Evolutionary conservation across 129 eudicot genomes (phyloP).

Genomic region (Tagetes patula): DNA sequence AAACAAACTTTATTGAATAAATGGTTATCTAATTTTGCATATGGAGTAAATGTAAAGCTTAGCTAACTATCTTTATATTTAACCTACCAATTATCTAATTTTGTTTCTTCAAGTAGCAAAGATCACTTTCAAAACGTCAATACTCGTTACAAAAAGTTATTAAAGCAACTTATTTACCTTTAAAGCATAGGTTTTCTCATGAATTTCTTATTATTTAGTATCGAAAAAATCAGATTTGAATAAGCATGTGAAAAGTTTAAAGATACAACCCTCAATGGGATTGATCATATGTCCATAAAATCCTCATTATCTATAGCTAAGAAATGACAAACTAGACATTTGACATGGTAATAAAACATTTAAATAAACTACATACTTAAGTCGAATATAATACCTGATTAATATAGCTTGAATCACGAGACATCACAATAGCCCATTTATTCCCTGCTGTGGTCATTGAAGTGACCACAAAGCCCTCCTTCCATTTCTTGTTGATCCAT

Average conservation of each 20-base stretch:
- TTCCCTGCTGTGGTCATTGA: slow-evolving; percentile 76
- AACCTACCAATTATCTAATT: background rate
- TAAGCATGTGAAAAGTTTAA: background rate
- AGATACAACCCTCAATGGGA: background rate
- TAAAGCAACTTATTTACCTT: background rate
- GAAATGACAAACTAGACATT: background rate
- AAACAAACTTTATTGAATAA: background rate
- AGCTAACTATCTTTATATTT: background rate
- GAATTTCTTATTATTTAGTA: background rate
- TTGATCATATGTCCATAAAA: background rate
- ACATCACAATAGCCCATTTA: slow-evolving; percentile 84
- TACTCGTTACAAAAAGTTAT: background rate
- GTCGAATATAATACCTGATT: slow-evolving; percentile 46
- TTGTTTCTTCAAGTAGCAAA: background rate
- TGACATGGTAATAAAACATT: background rate
- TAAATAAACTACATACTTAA: background rate
- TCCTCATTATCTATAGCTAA: background rate
- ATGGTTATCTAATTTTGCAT: no score
- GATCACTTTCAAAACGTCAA: background rate
- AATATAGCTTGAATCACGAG: slow-evolving; percentile 63
- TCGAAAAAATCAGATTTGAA: background rate
- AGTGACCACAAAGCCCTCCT: slow-evolving; percentile 74
- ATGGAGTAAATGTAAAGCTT: background rate
- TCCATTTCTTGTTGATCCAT: slow-evolving; percentile 93
- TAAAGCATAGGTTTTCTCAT: background rate